Conservation (phyloP, 2,329 filamentous ascomycete species). For the Aspergillus nomiae region DNA sequence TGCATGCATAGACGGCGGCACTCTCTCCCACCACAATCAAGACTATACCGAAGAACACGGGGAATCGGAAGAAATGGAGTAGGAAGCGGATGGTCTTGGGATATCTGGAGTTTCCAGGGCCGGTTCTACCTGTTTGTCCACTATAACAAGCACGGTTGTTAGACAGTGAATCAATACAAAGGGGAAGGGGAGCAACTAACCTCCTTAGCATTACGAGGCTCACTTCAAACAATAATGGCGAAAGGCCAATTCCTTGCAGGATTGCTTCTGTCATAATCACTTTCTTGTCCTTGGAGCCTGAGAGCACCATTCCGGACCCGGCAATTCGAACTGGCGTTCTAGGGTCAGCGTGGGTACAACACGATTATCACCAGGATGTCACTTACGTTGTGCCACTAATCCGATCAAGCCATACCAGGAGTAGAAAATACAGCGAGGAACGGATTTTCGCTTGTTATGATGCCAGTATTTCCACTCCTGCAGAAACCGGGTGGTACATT, state of each 20-base stretch:
- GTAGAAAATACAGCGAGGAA: constrained; percentile 25
- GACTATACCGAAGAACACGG: constrained; percentile 25
- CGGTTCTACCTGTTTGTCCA: constrained; percentile 29
- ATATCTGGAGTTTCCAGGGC: constrained; percentile 28
- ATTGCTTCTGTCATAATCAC: constrained; percentile 25
- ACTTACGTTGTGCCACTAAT: constrained; percentile 28
- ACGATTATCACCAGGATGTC: not conserved
- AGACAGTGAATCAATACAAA: too few relatives aligned
- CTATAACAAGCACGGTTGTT: constrained; percentile 10
- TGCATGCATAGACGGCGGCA: constrained; percentile 19
- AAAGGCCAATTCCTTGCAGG: constrained; percentile 30
- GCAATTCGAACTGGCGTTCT: constrained; percentile 26
- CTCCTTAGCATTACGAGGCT: constrained; percentile 30
- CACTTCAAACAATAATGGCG: constrained; percentile 32
- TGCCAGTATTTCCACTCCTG: constrained; percentile 34
- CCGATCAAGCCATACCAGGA: constrained; percentile 32
- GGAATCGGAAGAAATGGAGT: constrained; percentile 30
- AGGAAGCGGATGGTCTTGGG: constrained; percentile 22
- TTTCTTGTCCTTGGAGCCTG: constrained; percentile 14
- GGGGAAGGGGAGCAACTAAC: constrained; percentile 12
- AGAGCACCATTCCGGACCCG: constrained; percentile 26
- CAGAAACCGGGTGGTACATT: constrained; percentile 24
- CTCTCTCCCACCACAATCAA: constrained; percentile 24
- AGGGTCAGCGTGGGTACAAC: not conserved
- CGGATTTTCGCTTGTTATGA: constrained; percentile 20